Evolutionary conservation across 768 basidiomycete genomes (phyloP).

Genomic region (Leccinum fibrillosum): DNA sequence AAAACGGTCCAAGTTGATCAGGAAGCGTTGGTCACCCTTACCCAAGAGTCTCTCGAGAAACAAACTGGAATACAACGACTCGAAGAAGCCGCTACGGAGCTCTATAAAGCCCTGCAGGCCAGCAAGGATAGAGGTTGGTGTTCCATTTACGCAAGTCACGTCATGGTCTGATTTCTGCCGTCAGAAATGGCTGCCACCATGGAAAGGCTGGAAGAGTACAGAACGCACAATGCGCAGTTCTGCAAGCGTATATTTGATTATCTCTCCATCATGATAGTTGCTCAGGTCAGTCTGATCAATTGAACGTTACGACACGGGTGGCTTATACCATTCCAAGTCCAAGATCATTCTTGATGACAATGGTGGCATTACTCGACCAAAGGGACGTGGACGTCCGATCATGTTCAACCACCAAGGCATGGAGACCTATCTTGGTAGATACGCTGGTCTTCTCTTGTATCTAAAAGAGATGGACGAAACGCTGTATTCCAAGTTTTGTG

Average conservation of each 20-base stretch:
- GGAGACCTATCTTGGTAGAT: slow-evolving; percentile 82
- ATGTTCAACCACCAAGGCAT: slow-evolving; percentile 66
- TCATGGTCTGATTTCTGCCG: slow-evolving; percentile 4
- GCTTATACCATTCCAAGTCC: slow-evolving; percentile 41
- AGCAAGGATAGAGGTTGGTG: slow-evolving; percentile 77
- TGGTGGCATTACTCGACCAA: slow-evolving; percentile 50
- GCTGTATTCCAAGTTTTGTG: slow-evolving; percentile 85
- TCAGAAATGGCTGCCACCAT: slow-evolving; percentile 96
- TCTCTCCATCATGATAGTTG: slow-evolving; percentile 86
- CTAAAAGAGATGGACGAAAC: slow-evolving; percentile 95
- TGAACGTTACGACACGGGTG: not conserved
- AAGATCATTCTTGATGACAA: slow-evolving; percentile 65
- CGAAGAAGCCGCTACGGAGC: slow-evolving; percentile 77
- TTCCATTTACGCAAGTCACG: not conserved
- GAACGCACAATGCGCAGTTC: slow-evolving; percentile 86
- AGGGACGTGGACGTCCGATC: slow-evolving; percentile 42
- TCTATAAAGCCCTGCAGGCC: slow-evolving; percentile 95
- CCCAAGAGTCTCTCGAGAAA: slow-evolving; percentile 88
- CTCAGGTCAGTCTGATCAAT: slow-evolving; percentile 56
- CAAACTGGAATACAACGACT: slow-evolving; percentile 68
- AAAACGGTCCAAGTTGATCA: slow-evolving; percentile 93
- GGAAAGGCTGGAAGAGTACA: slow-evolving; percentile 88
- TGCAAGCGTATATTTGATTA: slow-evolving; percentile 91
- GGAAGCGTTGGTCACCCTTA: slow-evolving; percentile 68
- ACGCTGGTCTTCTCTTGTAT: slow-evolving; percentile 87